Evolutionary conservation across 495 filamentous ascomycete genomes (phyloP), one percentile per base, ranked within the genome.

Genomic region (Penicillium cinerascens): DNA sequence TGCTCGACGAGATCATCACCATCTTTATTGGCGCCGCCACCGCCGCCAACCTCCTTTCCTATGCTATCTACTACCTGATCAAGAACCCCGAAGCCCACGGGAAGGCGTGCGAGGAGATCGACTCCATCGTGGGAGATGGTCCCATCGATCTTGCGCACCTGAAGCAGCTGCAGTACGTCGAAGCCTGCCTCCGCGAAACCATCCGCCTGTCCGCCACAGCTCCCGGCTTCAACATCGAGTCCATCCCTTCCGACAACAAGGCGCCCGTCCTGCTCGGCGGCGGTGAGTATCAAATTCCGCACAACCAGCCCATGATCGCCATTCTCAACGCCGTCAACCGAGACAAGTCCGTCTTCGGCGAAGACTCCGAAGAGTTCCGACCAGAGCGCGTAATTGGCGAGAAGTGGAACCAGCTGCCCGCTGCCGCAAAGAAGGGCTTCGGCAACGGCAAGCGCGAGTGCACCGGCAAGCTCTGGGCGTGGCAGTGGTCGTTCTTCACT

Each of bases 301-400:
- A 18, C 45, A 44, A 44, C 42, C 42, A 26, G 13, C 42, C 22
- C 9, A 44, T 44, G 42, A 42, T 40, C 18, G 41, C 41, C 4
- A 71, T 91, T 8, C 73, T 91, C 16, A 70, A 79, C 1, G 78
- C 78, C 7, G 80, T 88, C 4, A 87, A 91, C 55, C 78, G 82
- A 25, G 88, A 91, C 59, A 85, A 85, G 1, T 70, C 70, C 1
- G 82, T 89, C 4, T 92, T 78, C 42, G 48, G 48, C 52, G 77
- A 86, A 0, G 76, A 86, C 33, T 81, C 84, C 0, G 68, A 83
- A 21, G 74, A 71, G 2, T 90, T 89, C 75, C 66, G 60, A 50
- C 86, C 86, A 0, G 84, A 88, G 64, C 77, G 86, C n/a, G 87
- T 89, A 80, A 61, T 87, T 17, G 84, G 83, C 22, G 80, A 86